Base-by-base conservation (phyloP, 2,329 filamentous ascomycete genomes). In the Dactylellina drechsleri region DNA sequence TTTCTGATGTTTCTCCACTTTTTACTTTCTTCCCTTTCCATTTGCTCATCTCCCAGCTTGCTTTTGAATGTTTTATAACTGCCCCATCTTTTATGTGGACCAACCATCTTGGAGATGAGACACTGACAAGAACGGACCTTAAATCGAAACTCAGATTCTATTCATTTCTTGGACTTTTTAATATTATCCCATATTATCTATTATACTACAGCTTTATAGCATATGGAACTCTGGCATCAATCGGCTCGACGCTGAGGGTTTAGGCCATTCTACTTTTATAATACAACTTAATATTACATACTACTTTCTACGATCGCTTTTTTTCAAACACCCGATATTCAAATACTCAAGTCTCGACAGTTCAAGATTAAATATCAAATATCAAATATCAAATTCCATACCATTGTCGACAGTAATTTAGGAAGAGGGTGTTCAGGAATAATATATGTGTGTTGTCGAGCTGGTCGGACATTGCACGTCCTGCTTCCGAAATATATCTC, bases 401-500 rank as follows among this genome's bases (percentile, higher is more conserved):
- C 31, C 31, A 5, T 36, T 36, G 31, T 10, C 31, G 31, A 36
- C 26, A 36, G 31, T 36, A 7, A 36, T 8, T 36, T 36, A 36
- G 6, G 31, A 36, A 10, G 31, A 36, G 31, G 31, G 31, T 36
- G 31, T 36, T 36, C 5, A 10, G 5, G 2, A 36, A 36, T 36
- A 36, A 36, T 36, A 2, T 65, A 72, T 66, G 59, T 73, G 61
- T 66, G 68, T 73, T 73, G 68, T 36, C 31, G 31, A 57, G 68
- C 41, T 36, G 50, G 66, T 73, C 61, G 61, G 68, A 66, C 54
- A 49, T 62, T 62, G 58, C 43, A 73, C 66, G 70, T 49, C 60
- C 66, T 57, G 64, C 57, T 74, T 67, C 70, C 70, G 70, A 74
- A 74, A 74, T 74, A 74, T 74, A 74, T 74, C 70, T 74, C 70